phyloP scores from a whole-genome alignment of 78 protist genomes.

The Dictyostelium brefeldianum region DNA sequence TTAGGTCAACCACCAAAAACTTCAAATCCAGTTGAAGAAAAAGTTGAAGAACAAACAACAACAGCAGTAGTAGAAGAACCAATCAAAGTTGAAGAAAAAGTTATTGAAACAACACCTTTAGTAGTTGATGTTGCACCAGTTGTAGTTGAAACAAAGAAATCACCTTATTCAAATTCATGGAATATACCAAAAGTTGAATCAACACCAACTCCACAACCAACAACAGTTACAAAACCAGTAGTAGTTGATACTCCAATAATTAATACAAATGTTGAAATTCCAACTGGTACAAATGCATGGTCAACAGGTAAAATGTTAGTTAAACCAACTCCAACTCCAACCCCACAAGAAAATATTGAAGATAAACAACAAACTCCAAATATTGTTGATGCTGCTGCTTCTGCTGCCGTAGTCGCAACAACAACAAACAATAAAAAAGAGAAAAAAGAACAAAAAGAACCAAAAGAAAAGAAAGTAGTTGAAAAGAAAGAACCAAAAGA shows the following conservation, averaged over 20 bases:
- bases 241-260: background rate
- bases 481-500: conserved; percentile 25
- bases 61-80: conserved; percentile 1
- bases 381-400: conserved; percentile 8
- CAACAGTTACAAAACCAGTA: background rate
- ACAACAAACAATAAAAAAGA: background rate
- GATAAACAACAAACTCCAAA: conserved; percentile 9
- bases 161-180: conserved; percentile 17
- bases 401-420: background rate
- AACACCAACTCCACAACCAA: background rate
- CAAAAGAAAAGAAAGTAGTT: background rate
- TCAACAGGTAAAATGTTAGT: conserved; percentile 62
- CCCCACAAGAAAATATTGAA: background rate
- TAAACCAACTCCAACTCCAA: background rate
- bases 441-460: background rate
- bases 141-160: background rate
- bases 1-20: conserved; percentile 28
- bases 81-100: background rate
- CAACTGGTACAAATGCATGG: conserved; percentile 72
- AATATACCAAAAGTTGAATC: background rate
- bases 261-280: conserved; percentile 14
- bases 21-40: background rate
- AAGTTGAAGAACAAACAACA: background rate
- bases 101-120: background rate
- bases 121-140: conserved; percentile 8